These are phyloP conservation scores for Rhynchosporium secalis DNA, from an alignment of 2,329 filamentous ascomycete species.

Conservation along the genomic window DNA sequence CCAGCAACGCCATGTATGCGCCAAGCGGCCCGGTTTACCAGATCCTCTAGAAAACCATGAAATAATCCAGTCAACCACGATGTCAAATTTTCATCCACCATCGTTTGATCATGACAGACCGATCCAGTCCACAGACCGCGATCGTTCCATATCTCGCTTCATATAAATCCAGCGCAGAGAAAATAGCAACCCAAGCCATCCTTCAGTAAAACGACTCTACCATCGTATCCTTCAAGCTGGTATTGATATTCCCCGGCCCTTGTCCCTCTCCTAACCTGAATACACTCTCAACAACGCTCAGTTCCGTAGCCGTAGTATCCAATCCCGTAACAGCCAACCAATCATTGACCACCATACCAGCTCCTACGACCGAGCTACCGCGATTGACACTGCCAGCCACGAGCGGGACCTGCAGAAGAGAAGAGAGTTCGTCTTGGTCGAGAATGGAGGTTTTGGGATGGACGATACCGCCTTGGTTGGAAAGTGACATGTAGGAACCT, in stretches of 20 bases:
- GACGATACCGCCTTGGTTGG: constrained; percentile 94
- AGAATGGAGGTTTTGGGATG: constrained; percentile 97
- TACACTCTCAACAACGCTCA: constrained; percentile 94
- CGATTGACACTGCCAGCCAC: constrained; percentile 94
- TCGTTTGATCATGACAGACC: neutral
- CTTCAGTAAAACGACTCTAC: constrained; percentile 96
- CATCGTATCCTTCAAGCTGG: constrained; percentile 92
- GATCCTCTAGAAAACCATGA: constrained; percentile 7
- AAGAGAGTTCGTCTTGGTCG: constrained; percentile 96
- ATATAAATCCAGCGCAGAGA: neutral
- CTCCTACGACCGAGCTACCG: constrained; percentile 91
- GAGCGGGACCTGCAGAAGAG: constrained; percentile 89
- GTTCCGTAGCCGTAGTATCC: constrained; percentile 94
- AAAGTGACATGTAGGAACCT: constrained; percentile 93
- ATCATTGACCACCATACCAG: constrained; percentile 95
- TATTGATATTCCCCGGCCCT: constrained; percentile 76
- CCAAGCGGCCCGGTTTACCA: neutral
- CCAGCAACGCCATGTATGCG: constrained; percentile 13
- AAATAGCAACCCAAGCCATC: constrained; percentile 11
- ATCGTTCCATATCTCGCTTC: neutral
- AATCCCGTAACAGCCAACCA: constrained; percentile 94
- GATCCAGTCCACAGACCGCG: neutral
- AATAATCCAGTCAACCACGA: constrained; percentile 1
- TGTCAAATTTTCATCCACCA: neutral
- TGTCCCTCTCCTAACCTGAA: constrained; percentile 90